Evolutionary conservation across 2,329 filamentous ascomycete species (phyloP), one percentile per base, ranked within the genome.

Genomic region (Botrytis porri): DNA sequence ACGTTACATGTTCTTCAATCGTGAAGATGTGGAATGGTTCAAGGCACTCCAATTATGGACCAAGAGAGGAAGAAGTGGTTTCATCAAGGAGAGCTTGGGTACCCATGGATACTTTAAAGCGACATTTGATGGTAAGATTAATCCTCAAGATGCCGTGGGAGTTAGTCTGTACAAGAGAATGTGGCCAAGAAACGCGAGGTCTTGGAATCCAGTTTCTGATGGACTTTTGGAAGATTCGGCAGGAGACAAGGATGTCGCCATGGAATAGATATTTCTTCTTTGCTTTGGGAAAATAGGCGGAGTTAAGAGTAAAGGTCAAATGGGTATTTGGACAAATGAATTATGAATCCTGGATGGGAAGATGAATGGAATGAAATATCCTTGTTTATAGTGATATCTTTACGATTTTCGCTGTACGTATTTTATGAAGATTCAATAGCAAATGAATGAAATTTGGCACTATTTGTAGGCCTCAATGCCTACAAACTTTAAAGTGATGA

Each of bases 21-120:
- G 92, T 66, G 93, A 95, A 79, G 97, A 99, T 77, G 93, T 99
- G 45, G 90, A 93, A 77, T 99, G 96, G 95, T 99, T 98, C 88
- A 97, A 97, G 85, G 95, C 95, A 0, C 82, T 99, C 81, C 95
- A 96, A 74, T 84, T 99, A 76, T 99, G 95, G 95, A 99, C 96
- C 8, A 93, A 90, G 84, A 85, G 95, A 43, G 96, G 96, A 10
- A 87, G 96, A 75, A 93, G 90, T 77, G 96, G 96, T 14, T 98
- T 91, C 82, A 90, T 99, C 85, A 98, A 98, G 86, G 96, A 99
- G 85, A 88, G 92, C 73, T 84, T 99, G 67, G 96, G 96, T 78
- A 99, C 96, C 51, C 96, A 99, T 83, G 96, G 96, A n/a, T 99
- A 99, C 85, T 98, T 98, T 88, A 99, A 99, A 87, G 96, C 96